A percentile compares a stretch with the other conserved stretches of the same genome.
Evolutionary conservation across 2,329 filamentous ascomycete species (phyloP).

Genomic region (Tolypocladium amazonense): DNA sequence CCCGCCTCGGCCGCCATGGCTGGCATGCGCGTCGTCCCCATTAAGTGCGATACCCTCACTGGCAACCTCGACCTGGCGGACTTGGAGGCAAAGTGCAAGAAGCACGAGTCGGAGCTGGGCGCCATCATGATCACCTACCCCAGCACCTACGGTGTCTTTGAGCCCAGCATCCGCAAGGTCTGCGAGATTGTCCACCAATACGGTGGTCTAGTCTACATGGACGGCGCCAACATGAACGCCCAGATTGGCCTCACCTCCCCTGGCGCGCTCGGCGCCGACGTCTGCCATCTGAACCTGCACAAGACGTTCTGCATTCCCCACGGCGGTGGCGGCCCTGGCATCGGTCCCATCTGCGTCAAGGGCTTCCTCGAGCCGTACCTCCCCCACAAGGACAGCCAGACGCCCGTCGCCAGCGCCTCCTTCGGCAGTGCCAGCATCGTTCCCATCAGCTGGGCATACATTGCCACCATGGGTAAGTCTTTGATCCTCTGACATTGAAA

Average conservation of each 20-base stretch:
- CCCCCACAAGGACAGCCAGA: slow-evolving; percentile 21
- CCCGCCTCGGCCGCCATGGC: slow-evolving; percentile 93
- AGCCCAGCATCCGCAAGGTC: slow-evolving; percentile 76
- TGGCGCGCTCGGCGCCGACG: slow-evolving; percentile 89
- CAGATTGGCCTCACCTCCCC: slow-evolving; percentile 94
- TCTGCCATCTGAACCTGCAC: slow-evolving; percentile 94
- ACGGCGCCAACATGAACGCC: slow-evolving; percentile 97
- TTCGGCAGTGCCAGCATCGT: slow-evolving; percentile 87
- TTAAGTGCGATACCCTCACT: slow-evolving; percentile 81
- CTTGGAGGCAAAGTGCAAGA: slow-evolving; percentile 77
- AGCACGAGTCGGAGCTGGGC: slow-evolving; percentile 74
- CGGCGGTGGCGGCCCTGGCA: slow-evolving; percentile 85
- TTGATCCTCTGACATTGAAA: neutral
- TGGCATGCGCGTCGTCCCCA: slow-evolving; percentile 83
- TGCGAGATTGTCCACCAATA: slow-evolving; percentile 78
- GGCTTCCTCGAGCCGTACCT: slow-evolving; percentile 67
- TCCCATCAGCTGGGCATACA: slow-evolving; percentile 91
- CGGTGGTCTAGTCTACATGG: slow-evolving; percentile 96
- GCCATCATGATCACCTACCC: slow-evolving; percentile 98
- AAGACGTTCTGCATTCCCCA: slow-evolving; percentile 99
- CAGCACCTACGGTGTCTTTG: slow-evolving; percentile 89
- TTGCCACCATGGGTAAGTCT: slow-evolving; percentile 73
- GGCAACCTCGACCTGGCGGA: slow-evolving; percentile 86
- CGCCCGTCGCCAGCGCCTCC: slow-evolving; percentile 68
- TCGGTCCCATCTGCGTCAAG: slow-evolving; percentile 89